Conservation (phyloP, 2,329 filamentous ascomycete genomes). For the Tricladium varicosporioides region DNA sequence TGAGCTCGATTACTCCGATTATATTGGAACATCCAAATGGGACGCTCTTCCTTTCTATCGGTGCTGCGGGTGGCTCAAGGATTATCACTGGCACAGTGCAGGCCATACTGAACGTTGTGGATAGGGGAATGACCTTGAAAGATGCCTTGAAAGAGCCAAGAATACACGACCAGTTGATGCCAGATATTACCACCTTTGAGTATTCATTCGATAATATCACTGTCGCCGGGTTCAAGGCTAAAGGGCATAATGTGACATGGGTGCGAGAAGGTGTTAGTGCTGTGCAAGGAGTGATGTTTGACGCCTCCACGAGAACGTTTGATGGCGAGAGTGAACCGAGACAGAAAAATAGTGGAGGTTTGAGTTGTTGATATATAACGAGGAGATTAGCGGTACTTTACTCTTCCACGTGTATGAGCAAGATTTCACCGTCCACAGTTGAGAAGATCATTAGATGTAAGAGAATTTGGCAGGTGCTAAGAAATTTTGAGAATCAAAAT, state of each 20-base stretch:
- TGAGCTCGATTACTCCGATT: constrained; percentile 79
- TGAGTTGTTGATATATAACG: constrained; percentile 12
- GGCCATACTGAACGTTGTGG: constrained; percentile 69
- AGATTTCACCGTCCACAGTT: no score
- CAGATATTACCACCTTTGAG: constrained; percentile 68
- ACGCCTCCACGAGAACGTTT: constrained; percentile 46
- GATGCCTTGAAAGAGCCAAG: constrained; percentile 66
- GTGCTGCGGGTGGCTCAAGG: constrained; percentile 76
- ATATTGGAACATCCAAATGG: constrained; percentile 69
- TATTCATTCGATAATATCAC: constrained; percentile 64
- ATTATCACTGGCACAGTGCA: constrained; percentile 82
- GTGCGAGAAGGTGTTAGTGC: constrained; percentile 61
- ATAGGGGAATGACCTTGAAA: constrained; percentile 55
- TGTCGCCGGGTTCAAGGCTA: constrained; percentile 57
- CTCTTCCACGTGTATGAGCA: background rate
- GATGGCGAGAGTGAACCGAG: constrained; percentile 76
- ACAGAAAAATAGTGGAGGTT: constrained; percentile 67
- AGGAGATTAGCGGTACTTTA: background rate
- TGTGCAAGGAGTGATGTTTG: constrained; percentile 61
- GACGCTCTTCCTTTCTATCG: constrained; percentile 65
- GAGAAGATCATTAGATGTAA: no score
- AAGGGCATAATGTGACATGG: constrained; percentile 73
- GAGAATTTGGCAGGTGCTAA: no score
- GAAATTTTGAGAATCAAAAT: no score
- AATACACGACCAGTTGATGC: constrained; percentile 80